Base-by-base conservation (phyloP, 257 asterid genomes). In the Cynanchum wilfordii region DNA sequence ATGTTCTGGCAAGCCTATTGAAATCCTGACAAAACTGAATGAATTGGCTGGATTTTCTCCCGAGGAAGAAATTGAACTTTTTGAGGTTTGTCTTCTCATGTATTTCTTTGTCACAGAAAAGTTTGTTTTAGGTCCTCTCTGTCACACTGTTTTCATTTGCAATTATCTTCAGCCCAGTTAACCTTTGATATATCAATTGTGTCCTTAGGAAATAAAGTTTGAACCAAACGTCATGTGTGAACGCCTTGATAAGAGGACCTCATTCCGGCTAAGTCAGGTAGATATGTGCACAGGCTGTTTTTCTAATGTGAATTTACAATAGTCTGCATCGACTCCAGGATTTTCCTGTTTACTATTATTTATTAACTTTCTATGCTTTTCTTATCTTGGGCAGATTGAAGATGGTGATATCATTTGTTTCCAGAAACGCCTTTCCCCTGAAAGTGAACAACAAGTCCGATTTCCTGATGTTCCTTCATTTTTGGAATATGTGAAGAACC, bases 161-260 rank as follows among this genome's bases (percentile, higher is more conserved):
- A 44, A 45, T 29, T 49, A 29, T 44, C 8, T 66, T 51, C 22
- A 54, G 33, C 20, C 47, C 6, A 2, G 36, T 25, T 78, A 19
- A 36, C 69, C 10, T 19, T 64, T 64, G 69, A 64, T 42, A 36
- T 17, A 36, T 36, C n/a, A 33, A 47, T 15, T 45, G 0, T 65
- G 8, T 73, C 16, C 73, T 44, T 84, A 95, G 98, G 99, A 95
- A 82, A 89, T 95, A 58, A 95, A 90, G 75, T 95, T 86, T 79
- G 99, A 92, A 86, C 97, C 99, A 42, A 68, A 85, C 78, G 96
- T 95, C 78, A 95, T 95, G 99, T 95, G 99, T 73, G 99, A 90
- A 78, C 89, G 88, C 70, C 92, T 95, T 79, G 96, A 92, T 77
- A 87, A 75, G 76, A 85, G 83, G 81, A 78, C 87, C 76, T 78